phyloP scores from a whole-genome alignment of 2,329 filamentous ascomycete genomes.

The Emergomyces orientalis region DNA sequence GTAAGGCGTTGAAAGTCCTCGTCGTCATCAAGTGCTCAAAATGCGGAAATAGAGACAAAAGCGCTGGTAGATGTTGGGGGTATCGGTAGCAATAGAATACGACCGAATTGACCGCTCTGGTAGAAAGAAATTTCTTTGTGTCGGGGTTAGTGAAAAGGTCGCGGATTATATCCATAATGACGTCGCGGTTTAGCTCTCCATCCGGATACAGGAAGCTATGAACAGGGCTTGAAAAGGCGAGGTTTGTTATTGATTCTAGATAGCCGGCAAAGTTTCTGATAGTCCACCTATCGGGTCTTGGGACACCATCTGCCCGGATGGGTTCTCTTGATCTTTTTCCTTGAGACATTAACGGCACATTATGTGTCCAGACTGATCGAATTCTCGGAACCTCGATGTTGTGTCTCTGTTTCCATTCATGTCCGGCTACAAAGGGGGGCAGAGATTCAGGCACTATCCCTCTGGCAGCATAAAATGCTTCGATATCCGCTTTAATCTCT shows the following conservation, averaged over 20 bases:
- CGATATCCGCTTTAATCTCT: conserved; percentile 16
- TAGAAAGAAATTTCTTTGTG: conserved; percentile 27
- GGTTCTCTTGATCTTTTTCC: background rate
- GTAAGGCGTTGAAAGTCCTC: conserved; percentile 39
- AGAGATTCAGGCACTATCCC: background rate
- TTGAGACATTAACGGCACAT: background rate
- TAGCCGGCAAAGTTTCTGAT: conserved; percentile 31
- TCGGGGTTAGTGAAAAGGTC: conserved; percentile 27
- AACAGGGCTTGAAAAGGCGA: conserved; percentile 16
- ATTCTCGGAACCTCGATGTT: conserved; percentile 22
- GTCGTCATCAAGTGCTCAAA: conserved; percentile 30
- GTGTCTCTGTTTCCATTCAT: background rate
- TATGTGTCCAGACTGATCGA: conserved; percentile 24
- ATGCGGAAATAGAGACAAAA: conserved; percentile 27
- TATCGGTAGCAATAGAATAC: conserved; percentile 30
- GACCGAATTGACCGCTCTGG: conserved; percentile 34
- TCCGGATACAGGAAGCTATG: conserved; percentile 16
- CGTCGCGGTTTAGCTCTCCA: conserved; percentile 13
- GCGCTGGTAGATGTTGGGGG: conserved; percentile 24
- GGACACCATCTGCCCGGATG: conserved; percentile 7
- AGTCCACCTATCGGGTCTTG: conserved; percentile 21
- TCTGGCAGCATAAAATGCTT: background rate
- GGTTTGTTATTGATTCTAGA: conserved; percentile 30
- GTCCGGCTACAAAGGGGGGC: conserved; percentile 17
- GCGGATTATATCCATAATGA: conserved; percentile 21